Percentiles rank a stretch among this genome's conserved stretches.
Conservation (phyloP, 768 basidiomycete genomes). For the Suillus ampliporus region DNA sequence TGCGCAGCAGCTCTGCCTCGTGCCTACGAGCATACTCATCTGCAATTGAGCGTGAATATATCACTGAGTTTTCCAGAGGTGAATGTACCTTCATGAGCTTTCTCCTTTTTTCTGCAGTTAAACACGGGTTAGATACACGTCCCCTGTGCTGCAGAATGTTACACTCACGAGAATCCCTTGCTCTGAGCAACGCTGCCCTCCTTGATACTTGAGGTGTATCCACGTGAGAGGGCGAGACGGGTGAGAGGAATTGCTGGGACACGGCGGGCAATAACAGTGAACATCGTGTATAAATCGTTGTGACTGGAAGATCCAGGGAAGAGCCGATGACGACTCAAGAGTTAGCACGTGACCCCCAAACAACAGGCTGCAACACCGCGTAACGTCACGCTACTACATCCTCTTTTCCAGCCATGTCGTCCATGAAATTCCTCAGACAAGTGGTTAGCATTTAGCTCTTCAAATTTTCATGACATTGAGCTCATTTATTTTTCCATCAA, state of each 20-base stretch:
- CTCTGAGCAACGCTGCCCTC: constrained; percentile 69
- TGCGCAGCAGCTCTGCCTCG: constrained; percentile 61
- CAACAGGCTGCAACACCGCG: constrained; percentile 31
- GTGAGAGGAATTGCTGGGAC: constrained; percentile 43
- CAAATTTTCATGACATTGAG: constrained; percentile 7
- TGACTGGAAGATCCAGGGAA: not conserved
- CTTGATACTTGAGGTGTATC: constrained; percentile 44
- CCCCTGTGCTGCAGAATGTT: not conserved
- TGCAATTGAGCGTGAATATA: constrained; percentile 28
- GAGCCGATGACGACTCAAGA: not conserved
- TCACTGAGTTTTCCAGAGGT: constrained; percentile 13
- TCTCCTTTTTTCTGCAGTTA: constrained; percentile 67
- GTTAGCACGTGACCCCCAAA: constrained; percentile 28
- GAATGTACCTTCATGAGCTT: constrained; percentile 64
- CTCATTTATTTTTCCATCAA: constrained; percentile 15
- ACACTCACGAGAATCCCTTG: constrained; percentile 62
- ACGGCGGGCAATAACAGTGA: constrained; percentile 42
- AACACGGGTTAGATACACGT: constrained; percentile 26
- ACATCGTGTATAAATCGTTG: constrained; percentile 21
- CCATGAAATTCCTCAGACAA: constrained; percentile 60
- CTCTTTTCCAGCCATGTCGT: constrained; percentile 64
- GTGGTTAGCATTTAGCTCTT: constrained; percentile 35
- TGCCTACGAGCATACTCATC: constrained; percentile 69
- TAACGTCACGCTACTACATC: constrained; percentile 57
- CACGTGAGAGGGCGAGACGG: constrained; percentile 38